phyloP scores from a whole-genome alignment of 148 eudicot species.

The Spergularia bocconei region DNA sequence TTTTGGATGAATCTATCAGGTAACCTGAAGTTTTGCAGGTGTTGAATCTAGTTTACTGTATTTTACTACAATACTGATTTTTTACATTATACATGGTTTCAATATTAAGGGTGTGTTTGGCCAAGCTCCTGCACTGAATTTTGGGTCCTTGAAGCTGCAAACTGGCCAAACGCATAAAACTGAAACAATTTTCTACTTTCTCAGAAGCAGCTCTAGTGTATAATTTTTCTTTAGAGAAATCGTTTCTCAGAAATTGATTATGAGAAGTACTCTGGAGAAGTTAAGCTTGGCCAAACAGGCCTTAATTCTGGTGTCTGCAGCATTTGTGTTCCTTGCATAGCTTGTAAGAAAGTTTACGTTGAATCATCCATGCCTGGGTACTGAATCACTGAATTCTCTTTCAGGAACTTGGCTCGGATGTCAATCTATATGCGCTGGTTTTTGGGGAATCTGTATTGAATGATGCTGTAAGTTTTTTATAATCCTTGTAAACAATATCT shows the following conservation, averaged over 20 bases:
- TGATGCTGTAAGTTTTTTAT: constrained; percentile 76
- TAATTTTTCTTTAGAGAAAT: too few relatives aligned
- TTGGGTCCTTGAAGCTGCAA: too few relatives aligned
- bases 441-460: constrained; percentile 99
- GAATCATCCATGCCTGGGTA: not conserved
- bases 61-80: not conserved
- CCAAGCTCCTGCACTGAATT: too few relatives aligned
- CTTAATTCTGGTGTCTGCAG: not conserved
- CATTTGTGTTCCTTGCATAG: not conserved
- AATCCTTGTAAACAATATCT: constrained; percentile 16
- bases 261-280: too few relatives aligned
- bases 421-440: constrained; percentile 94
- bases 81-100: not conserved
- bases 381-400: constrained; percentile 4
- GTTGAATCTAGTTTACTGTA: not conserved
- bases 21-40: not conserved
- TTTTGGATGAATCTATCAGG: not conserved
- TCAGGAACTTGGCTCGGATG: constrained; percentile 97
- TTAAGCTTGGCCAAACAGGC: too few relatives aligned
- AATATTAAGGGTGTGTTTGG: too few relatives aligned
- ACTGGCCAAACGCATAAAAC: too few relatives aligned
- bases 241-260: too few relatives aligned
- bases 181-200: too few relatives aligned
- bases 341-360: not conserved
- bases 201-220: too few relatives aligned